Percentiles rank a stretch among this genome's conserved stretches.
Conservation (phyloP, 2,329 filamentous ascomycete genomes). For the Fusarium denticulatum region DNA sequence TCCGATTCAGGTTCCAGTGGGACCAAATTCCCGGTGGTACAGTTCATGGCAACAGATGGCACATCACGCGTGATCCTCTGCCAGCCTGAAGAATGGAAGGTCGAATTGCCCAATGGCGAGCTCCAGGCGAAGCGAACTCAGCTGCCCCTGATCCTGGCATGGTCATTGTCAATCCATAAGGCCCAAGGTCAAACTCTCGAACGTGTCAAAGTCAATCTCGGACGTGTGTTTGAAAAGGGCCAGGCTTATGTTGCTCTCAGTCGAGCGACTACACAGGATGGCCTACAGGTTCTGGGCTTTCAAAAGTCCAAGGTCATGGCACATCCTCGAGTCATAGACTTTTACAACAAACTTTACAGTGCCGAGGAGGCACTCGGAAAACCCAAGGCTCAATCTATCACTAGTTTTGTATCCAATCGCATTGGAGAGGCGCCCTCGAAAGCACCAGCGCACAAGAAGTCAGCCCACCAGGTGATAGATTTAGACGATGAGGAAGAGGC, state of each 20-base stretch:
- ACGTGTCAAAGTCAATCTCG: slow-evolving; percentile 92
- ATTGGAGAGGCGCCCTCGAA: slow-evolving; percentile 42
- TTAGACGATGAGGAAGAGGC: slow-evolving; percentile 63
- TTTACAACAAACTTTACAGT: slow-evolving; percentile 84
- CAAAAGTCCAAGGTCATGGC: slow-evolving; percentile 94
- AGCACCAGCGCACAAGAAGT: slow-evolving; percentile 29
- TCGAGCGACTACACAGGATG: slow-evolving; percentile 87
- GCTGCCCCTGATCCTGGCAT: slow-evolving; percentile 90
- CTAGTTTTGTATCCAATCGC: slow-evolving; percentile 52
- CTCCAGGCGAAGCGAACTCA: slow-evolving; percentile 87
- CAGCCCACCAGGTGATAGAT: slow-evolving; percentile 39
- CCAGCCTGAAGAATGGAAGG: slow-evolving; percentile 92
- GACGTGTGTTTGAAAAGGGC: slow-evolving; percentile 93
- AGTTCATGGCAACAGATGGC: slow-evolving; percentile 82
- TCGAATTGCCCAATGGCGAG: slow-evolving; percentile 94
- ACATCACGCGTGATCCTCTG: slow-evolving; percentile 73
- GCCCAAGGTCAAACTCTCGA: slow-evolving; percentile 95
- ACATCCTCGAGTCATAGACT: slow-evolving; percentile 83
- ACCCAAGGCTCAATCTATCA: slow-evolving; percentile 47
- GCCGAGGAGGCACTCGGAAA: slow-evolving; percentile 65
- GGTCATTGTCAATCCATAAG: slow-evolving; percentile 98
- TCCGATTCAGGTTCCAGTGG: slow-evolving; percentile 57
- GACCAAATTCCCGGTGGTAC: slow-evolving; percentile 81
- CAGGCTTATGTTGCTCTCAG: slow-evolving; percentile 97
- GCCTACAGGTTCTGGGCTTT: slow-evolving; percentile 88